Evolutionary conservation across 23 red algal genomes (phyloP).

Genomic region (Chondrus crispus): DNA sequence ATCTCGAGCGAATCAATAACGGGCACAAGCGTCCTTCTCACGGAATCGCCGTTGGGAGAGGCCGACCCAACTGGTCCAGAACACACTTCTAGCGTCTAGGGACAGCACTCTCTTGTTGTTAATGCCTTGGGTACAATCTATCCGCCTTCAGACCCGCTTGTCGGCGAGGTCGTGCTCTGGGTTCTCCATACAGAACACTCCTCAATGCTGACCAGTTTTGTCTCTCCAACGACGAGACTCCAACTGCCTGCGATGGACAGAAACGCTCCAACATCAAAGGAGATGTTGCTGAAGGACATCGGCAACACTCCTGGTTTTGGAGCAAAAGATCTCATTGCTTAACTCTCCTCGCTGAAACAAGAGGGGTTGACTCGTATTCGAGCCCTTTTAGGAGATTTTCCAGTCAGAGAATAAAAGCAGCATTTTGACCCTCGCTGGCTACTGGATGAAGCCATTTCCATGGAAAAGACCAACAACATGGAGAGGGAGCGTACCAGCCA

Average conservation of each 20-base stretch:
- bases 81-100: background rate
- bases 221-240: no score
- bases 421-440: background rate
- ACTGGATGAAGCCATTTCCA: background rate
- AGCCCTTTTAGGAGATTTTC: background rate
- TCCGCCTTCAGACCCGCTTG: background rate
- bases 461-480: background rate
- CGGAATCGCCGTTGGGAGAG: no score
- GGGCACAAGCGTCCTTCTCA: no score
- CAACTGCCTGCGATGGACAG: no score
- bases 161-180: no score
- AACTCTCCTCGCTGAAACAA: constrained; percentile 27
- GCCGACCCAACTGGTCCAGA: background rate
- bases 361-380: background rate
- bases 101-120: background rate
- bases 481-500: background rate
- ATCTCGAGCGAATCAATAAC: background rate
- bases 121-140: background rate
- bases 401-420: background rate
- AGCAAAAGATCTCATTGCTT: no score
- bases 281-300: no score
- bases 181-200: no score
- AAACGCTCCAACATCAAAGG: no score
- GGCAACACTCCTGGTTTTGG: no score
- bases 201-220: no score